Conservation (phyloP, 1,284 basidiomycete genomes). For the Heliocybe sulcata region DNA sequence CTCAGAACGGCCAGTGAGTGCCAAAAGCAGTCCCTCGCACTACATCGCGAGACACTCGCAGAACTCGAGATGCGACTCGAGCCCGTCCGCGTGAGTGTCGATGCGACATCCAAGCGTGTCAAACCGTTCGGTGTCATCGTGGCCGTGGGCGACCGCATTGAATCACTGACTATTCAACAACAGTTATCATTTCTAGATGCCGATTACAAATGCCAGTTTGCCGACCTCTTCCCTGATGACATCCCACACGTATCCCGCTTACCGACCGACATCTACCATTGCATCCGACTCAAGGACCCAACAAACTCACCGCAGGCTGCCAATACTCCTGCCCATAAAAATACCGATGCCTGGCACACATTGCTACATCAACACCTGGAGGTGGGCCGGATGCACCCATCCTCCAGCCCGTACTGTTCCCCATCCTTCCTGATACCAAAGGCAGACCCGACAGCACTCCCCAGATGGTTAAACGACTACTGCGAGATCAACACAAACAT, state of each 20-base stretch:
- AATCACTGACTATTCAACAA: conserved; percentile 7
- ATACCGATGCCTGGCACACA: conserved; percentile 17
- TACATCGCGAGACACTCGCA: too few species aligned
- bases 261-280: conserved; percentile 18
- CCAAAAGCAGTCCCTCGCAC: too few species aligned
- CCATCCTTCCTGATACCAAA: conserved; percentile 33
- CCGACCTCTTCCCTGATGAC: conserved; percentile 9
- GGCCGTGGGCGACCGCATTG: conserved; percentile 10
- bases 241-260: conserved; percentile 11
- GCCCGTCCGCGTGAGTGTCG: too few species aligned
- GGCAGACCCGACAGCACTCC: conserved; percentile 21
- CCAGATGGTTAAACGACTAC: conserved; percentile 34
- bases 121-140: conserved; percentile 1
- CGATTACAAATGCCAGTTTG: conserved; percentile 11
- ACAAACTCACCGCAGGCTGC: conserved; percentile 11
- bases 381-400: conserved; percentile 22
- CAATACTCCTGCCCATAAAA: conserved; percentile 19
- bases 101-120: too few species aligned
- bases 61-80: too few species aligned
- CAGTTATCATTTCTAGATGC: conserved; percentile 4
- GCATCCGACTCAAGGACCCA: conserved; percentile 18
- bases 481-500: conserved; percentile 28
- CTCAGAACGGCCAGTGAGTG: too few species aligned
- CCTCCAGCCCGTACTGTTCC: conserved; percentile 18
- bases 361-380: conserved; percentile 20